phyloP scores from a whole-genome alignment of 2,329 filamentous ascomycete genomes.

The Aspergillus oerlinghausenensis region DNA sequence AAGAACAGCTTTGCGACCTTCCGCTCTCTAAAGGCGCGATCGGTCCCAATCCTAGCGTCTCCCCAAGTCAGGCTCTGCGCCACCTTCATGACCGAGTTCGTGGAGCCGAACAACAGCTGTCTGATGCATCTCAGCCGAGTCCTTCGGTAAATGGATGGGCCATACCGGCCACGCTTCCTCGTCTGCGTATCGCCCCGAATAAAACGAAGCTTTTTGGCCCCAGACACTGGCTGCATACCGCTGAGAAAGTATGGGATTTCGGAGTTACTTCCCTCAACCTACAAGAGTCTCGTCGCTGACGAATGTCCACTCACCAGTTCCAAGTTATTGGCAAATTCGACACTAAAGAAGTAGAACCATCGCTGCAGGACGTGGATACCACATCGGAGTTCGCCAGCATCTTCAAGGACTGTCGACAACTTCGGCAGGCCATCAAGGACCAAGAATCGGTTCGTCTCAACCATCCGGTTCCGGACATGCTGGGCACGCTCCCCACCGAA shows the following conservation, averaged over 20 bases:
- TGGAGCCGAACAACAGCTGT: background rate
- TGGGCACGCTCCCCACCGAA: constrained; percentile 15
- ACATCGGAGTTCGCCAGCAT: constrained; percentile 10
- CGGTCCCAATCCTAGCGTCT: background rate
- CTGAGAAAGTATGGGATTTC: constrained; percentile 5
- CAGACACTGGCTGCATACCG: constrained; percentile 6
- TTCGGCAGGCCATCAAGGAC: constrained; percentile 20
- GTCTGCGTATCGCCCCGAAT: constrained; percentile 1
- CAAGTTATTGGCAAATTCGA: constrained; percentile 3
- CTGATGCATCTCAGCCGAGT: background rate
- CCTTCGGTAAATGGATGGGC: background rate
- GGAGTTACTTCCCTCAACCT: background rate
- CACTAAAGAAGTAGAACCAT: constrained; percentile 6
- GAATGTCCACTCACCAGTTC: constrained; percentile 7
- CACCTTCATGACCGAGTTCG: background rate
- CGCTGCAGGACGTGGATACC: constrained; percentile 1
- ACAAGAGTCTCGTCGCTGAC: background rate
- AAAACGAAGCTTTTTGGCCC: constrained; percentile 6
- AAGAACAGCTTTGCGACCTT: background rate
- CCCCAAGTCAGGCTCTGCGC: background rate
- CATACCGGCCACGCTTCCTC: constrained; percentile 1
- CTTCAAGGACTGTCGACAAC: constrained; percentile 12
- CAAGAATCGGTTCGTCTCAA: constrained; percentile 10
- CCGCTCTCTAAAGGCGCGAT: background rate
- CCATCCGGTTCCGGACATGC: constrained; percentile 18